Base-by-base conservation (phyloP, 2,329 filamentous ascomycete species). In the Pseudocercospora ulei region DNA sequence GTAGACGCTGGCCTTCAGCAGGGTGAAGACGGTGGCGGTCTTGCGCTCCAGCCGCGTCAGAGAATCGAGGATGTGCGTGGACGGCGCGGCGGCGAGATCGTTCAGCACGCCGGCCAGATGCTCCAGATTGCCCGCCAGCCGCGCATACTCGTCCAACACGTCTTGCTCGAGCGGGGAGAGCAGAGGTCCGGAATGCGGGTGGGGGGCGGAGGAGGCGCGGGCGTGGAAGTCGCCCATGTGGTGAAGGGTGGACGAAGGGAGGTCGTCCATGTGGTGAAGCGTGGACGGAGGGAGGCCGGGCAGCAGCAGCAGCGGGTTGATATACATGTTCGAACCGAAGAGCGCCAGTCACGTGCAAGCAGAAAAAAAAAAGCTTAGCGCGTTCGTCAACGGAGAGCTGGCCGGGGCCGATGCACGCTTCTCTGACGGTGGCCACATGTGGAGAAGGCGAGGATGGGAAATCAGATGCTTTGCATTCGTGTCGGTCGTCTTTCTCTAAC, bases 1-100 rank as follows among this genome's bases (percentile, higher is more conserved):
- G 67, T 98, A 98, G 48, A 98, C 90, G 62, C 88, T 96, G 11
- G 90, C 88, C 69, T 98, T 98, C 59, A 98, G 72, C 59, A 96
- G 65, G 47, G 90, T 98, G 63, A 93, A 96, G 13, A 95, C 88
- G 38, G 94, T 69, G 51, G 85, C 86, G 27, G 88, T 95, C 70
- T 96, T 95, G 53, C 90, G 73, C 69, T 98, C 90, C 38, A 98
- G 69, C 27, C 87, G 79, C 38, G 90, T 72, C 53, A 98, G 70
- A 5, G 83, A 80, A 61, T 98, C 85, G 37, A 92, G 72, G 41
- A 92, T 87, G 50, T 82, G 84, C 4, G 81, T 80, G 9, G 62
- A 65, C 4, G 68, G 67, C 8, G 58, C 60, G 13, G 84, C 80
- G 0, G 87, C 82, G 16, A 76, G 73, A 28, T 75, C 71, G 11